Base-by-base conservation (phyloP, 2,329 filamentous ascomycete genomes). In the Apiospora kogelbergensis region DNA sequence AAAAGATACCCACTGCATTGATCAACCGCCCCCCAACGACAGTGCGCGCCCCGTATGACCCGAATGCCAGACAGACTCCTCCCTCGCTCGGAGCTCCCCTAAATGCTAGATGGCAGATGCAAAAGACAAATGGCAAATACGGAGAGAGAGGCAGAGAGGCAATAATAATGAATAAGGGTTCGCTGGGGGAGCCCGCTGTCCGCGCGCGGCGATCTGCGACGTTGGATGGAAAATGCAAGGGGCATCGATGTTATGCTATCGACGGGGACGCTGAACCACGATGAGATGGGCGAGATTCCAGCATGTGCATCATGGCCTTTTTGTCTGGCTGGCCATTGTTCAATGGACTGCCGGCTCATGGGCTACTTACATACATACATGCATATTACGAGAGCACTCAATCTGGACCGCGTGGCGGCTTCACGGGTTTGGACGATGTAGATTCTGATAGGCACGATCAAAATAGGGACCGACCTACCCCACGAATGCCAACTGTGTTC, bases 381-480 rank as follows among this genome's bases (percentile, higher is more conserved):
- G 37, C 17, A 37, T 37, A 60, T 60, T 60, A 60, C 53, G 53
- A 60, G 53, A 60, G 53, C 30, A 60, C 30, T 60, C 30, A 33
- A 60, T 60, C 53, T 60, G 53, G 53, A 22, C 53, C 53, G 53
- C 26, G 53, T 60, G 53, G 53, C 53, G 37, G 53, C 53, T 20
- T 60, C 6, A 37, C 37, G 30, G 53, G 53, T 30, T 60, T 60
- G 53, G 5, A 5, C 7, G 53, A 60, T 60, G 53, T 30, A 60
- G 26, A 60, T 60, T 60, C 53, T 4, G 53, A 60, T 60, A 60
- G 37, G 53, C 53, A 60, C 30, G 53, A 60, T 37, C 53, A 26
- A 60, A 37, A 60, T 60, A 60, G 53, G 53, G 53, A 57, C 48
- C 48, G 48, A 57, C 48, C 26, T 24, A 57, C 48, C 48, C 48